phyloP scores from a whole-genome alignment of 2,329 filamentous ascomycete genomes.

The Cercospora sesami region DNA sequence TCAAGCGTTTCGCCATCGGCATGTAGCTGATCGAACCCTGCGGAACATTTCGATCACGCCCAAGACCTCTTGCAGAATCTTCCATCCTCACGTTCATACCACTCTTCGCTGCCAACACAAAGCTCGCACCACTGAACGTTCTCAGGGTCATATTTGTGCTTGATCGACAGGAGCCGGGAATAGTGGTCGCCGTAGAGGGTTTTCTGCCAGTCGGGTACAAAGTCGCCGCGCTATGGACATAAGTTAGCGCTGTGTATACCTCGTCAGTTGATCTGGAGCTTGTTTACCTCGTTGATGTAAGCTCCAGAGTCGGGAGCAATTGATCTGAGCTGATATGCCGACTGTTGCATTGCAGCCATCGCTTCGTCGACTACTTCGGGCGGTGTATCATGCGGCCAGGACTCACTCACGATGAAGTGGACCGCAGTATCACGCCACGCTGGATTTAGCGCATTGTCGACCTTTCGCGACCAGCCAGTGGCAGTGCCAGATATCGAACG shows the following conservation, averaged over 20 bases:
- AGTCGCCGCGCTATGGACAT: not conserved
- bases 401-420: slow-evolving; percentile 7
- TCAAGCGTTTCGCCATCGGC: too few relatives aligned
- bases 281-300: slow-evolving; percentile 44
- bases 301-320: slow-evolving; percentile 41
- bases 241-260: not conserved
- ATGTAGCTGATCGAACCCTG: too few relatives aligned
- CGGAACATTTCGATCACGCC: not conserved
- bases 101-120: slow-evolving; percentile 18
- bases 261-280: not conserved
- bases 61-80: slow-evolving; percentile 10
- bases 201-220: slow-evolving; percentile 14
- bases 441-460: slow-evolving; percentile 5
- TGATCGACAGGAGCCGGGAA: slow-evolving; percentile 15
- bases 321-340: slow-evolving; percentile 37
- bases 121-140: slow-evolving; percentile 11
- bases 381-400: not conserved
- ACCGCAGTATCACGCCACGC: slow-evolving; percentile 15
- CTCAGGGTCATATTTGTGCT: slow-evolving; percentile 22
- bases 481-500: slow-evolving; percentile 8
- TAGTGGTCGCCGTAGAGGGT: slow-evolving; percentile 21
- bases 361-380: not conserved
- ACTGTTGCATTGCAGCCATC: not conserved
- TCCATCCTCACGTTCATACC: slow-evolving; percentile 3
- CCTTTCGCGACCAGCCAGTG: not conserved